Evolutionary conservation across 106 monocot genomes (phyloP), one percentile per base, ranked within the genome.

Genomic region (Acorus gramineus): DNA sequence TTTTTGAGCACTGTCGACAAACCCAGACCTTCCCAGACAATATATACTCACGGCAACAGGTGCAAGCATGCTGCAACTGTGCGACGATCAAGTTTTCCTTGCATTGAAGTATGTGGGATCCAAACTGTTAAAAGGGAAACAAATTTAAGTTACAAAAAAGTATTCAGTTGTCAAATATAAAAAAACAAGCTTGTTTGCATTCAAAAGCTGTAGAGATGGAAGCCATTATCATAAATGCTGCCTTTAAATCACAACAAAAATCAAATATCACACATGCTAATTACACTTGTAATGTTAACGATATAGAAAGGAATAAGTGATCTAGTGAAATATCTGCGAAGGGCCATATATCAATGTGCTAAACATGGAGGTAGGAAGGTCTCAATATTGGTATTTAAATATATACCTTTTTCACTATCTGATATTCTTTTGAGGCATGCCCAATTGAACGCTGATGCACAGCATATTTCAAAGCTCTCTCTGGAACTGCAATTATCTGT

Each of bases 51-150:
- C 94, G 90, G 52, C 94, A 94, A 69, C 86, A 86, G 10, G 70
- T 76, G 81, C 94, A 94, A 14, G 84, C 68, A 75, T 90, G 84
- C 66, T 94, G 94, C 54, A 94, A 66, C 72, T 94, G 94, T n/a
- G 90, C 94, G 89, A 94, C 90, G 11, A 94, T 94, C 78, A 94
- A 90, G 59, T 94, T 90, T 76, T 94, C 94, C 74, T 89, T 94
- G 84, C 89, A 90, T 1, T 89, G 94, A 59, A 28, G 80, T 28
- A 94, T 94, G 9, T 86, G 89, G 73, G 89, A 89, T 11, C 94
- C 94, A 79, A 94, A 90, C 94, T 94, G 78, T 64, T 9, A 13
- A 73, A 47, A 48, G 50, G 28, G 28, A 28, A 28, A 1, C 28
- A 0, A 28, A 28, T 28, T 0, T 28, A 28, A 28, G 28, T 28